Percentiles rank a stretch among this genome's conserved stretches.
phyloP scores from a whole-genome alignment of 345 rosid species.

The Triadica sebifera region DNA sequence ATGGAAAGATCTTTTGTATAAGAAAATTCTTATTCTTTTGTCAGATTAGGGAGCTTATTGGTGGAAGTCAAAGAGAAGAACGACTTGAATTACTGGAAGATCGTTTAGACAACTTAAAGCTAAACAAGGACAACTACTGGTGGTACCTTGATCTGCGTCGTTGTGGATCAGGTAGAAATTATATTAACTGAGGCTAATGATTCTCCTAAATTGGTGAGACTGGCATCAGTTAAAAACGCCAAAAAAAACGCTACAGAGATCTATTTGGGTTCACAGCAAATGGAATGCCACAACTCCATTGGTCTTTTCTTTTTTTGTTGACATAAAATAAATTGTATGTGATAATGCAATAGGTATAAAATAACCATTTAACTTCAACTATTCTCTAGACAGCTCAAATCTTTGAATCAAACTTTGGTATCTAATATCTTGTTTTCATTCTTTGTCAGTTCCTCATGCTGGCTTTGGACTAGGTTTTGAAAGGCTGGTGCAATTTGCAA shows the following conservation, averaged over 20 bases:
- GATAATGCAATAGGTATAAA: not conserved
- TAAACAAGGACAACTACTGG: conserved; percentile 83
- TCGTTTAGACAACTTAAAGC: conserved; percentile 70
- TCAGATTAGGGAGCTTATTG: conserved; percentile 91
- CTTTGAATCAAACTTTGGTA: not conserved
- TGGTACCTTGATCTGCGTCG: conserved; percentile 98
- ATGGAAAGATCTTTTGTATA: not conserved
- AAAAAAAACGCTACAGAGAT: too few species aligned
- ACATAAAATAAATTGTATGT: too few species aligned
- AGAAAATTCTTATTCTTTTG: conserved; percentile 7
- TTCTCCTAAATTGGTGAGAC: too few species aligned
- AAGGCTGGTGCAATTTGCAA: conserved; percentile 92
- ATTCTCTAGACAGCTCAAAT: not conserved
- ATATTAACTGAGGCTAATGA: too few species aligned
- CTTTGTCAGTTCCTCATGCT: conserved; percentile 85
- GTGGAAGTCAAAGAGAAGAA: conserved; percentile 99
- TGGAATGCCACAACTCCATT: too few species aligned
- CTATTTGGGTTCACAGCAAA: too few species aligned
- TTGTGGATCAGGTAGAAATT: conserved; percentile 91
- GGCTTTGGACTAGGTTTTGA: conserved; percentile 96
- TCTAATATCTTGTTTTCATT: not conserved
- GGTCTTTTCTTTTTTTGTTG: too few species aligned
- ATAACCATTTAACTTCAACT: not conserved
- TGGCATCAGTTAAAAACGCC: too few species aligned
- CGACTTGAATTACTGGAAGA: conserved; percentile 79